Conservation (phyloP, 2,329 filamentous ascomycete genomes). For the Fusarium hostae region DNA sequence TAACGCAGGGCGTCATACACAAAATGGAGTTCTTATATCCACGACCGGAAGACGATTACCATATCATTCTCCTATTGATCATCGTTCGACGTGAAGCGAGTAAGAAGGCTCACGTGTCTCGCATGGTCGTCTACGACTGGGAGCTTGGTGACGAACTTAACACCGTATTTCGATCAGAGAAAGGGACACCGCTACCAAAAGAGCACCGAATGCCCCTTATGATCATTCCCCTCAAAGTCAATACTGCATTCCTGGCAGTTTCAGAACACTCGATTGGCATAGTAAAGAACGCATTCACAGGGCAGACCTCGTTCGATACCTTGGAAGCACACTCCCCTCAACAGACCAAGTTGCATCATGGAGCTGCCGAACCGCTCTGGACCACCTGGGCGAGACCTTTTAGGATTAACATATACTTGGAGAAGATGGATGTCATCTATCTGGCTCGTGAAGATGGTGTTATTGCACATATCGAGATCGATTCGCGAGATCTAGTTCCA, state of each 20-base stretch:
- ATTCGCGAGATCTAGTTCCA: slow-evolving; percentile 64
- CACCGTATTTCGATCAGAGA: slow-evolving; percentile 56
- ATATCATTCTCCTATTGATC: slow-evolving; percentile 81
- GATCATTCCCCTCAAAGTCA: slow-evolving; percentile 76
- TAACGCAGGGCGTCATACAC: slow-evolving; percentile 78
- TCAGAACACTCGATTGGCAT: slow-evolving; percentile 69
- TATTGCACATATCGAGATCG: slow-evolving; percentile 77
- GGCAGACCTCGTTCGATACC: slow-evolving; percentile 59
- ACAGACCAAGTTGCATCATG: slow-evolving; percentile 60
- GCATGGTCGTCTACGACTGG: slow-evolving; percentile 71
- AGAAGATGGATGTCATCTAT: slow-evolving; percentile 81
- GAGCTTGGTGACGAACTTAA: slow-evolving; percentile 61
- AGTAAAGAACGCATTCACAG: slow-evolving; percentile 64
- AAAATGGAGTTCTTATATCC: slow-evolving; percentile 89
- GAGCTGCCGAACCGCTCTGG: slow-evolving; percentile 71
- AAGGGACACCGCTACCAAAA: slow-evolving; percentile 61
- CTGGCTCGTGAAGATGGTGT: slow-evolving; percentile 88
- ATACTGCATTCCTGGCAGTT: slow-evolving; percentile 77
- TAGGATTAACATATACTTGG: slow-evolving; percentile 70
- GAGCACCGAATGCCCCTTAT: slow-evolving; percentile 72
- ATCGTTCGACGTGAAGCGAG: slow-evolving; percentile 56
- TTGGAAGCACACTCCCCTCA: slow-evolving; percentile 56
- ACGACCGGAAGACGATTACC: slow-evolving; percentile 70
- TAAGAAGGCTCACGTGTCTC: slow-evolving; percentile 49
- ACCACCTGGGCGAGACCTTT: slow-evolving; percentile 85